Evolutionary conservation across 2,329 filamentous ascomycete species (phyloP).

Genomic region (Cercospora berteroae): DNA sequence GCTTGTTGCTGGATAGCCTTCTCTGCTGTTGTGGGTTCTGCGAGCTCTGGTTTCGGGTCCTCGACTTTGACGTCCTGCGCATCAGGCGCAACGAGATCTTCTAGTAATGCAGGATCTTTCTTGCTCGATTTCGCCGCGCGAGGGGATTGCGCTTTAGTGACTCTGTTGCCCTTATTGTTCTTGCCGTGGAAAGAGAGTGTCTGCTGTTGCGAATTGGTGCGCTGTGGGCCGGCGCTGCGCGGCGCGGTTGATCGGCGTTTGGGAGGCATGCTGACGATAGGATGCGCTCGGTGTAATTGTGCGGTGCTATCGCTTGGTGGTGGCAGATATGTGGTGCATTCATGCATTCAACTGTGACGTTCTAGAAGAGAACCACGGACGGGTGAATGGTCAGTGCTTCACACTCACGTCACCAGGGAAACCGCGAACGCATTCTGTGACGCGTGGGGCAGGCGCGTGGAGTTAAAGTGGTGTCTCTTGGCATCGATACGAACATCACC

Average conservation of each 20-base stretch:
- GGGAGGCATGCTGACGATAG: constrained; percentile 43
- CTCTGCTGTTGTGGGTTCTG: constrained; percentile 42
- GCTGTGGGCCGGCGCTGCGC: constrained; percentile 45
- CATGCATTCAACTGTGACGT: not conserved
- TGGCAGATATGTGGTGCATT: not conserved
- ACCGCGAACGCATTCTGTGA: not conserved
- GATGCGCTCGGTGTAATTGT: not conserved
- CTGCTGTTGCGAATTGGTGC: constrained; percentile 47
- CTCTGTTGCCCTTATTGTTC: constrained; percentile 37
- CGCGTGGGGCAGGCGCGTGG: not conserved
- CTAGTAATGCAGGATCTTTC: constrained; percentile 40
- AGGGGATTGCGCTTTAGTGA: constrained; percentile 56
- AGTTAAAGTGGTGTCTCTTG: constrained; percentile 1
- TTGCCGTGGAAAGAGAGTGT: constrained; percentile 63
- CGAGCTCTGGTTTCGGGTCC: constrained; percentile 28
- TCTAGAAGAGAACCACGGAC: not conserved
- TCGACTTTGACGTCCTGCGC: constrained; percentile 31
- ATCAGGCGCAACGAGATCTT: constrained; percentile 29
- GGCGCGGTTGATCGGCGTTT: constrained; percentile 44
- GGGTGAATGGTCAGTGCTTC: constrained; percentile 4
- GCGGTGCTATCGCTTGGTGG: not conserved
- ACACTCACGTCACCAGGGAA: constrained; percentile 2
- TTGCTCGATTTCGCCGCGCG: constrained; percentile 37
- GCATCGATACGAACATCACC: not conserved
- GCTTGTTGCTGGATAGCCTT: constrained; percentile 42